Conservation (phyloP, 202 grass and related monocot genomes). For the Elaeis oleifera region DNA sequence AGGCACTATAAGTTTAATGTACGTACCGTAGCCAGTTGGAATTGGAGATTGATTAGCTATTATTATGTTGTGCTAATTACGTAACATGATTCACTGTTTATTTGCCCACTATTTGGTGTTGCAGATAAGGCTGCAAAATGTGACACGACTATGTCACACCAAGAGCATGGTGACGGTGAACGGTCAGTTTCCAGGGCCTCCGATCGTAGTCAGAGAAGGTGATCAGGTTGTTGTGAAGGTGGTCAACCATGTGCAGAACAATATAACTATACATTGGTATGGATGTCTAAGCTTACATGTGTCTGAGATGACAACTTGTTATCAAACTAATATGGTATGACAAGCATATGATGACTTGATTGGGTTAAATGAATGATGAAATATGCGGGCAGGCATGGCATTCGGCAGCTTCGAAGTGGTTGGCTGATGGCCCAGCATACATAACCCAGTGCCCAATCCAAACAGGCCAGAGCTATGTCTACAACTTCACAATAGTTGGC, state of each 20-base stretch:
- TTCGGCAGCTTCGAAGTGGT: constrained; percentile 62
- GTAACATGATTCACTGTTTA: no score
- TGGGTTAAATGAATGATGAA: no score
- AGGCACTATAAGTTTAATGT: constrained; percentile 16
- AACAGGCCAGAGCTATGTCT: constrained; percentile 60
- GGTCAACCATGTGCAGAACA: constrained; percentile 55
- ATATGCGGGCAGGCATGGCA: constrained; percentile 40
- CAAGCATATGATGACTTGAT: no score
- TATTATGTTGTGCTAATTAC: no score
- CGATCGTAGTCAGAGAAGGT: constrained; percentile 45
- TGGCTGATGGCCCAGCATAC: constrained; percentile 84
- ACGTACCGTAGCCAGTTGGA: background rate
- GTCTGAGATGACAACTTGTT: no score
- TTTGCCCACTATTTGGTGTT: background rate
- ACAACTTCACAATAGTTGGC: constrained; percentile 69
- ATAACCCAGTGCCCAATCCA: constrained; percentile 83
- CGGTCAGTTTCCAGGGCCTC: constrained; percentile 61
- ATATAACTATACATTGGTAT: constrained; percentile 65
- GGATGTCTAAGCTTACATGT: no score
- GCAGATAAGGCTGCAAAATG: constrained; percentile 39
- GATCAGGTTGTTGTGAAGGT: constrained; percentile 61
- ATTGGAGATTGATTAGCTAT: no score
- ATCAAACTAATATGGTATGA: no score
- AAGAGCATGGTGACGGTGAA: constrained; percentile 67
- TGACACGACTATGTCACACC: constrained; percentile 58